phyloP scores from a whole-genome alignment of 371 early-diverging fungal genomes.

The Quaeritorhiza haematococci region DNA sequence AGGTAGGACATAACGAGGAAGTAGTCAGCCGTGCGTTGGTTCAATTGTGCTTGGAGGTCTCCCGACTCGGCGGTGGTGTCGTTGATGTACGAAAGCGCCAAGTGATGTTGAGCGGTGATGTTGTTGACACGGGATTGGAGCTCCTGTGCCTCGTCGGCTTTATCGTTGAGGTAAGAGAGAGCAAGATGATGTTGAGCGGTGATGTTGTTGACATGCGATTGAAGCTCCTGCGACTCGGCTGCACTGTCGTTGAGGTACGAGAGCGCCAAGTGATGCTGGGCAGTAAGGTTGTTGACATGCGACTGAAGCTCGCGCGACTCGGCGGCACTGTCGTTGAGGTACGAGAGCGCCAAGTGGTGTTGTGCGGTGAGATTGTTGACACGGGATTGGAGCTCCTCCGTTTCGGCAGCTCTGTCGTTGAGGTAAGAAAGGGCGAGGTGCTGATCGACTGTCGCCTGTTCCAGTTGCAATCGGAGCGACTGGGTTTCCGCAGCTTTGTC shows the following conservation, averaged over 20 bases:
- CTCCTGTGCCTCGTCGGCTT: neutral
- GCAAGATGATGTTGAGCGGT: conserved; percentile 9
- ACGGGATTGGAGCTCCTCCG: neutral
- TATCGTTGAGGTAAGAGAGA: conserved; percentile 6
- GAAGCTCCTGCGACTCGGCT: too few relatives aligned
- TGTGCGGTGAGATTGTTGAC: neutral
- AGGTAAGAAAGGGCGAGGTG: neutral
- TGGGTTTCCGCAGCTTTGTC: too few relatives aligned
- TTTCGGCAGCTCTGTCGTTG: neutral
- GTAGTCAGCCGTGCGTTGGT: too few relatives aligned
- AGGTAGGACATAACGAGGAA: too few relatives aligned
- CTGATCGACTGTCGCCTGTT: neutral
- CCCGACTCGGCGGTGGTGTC: neutral
- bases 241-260: too few relatives aligned
- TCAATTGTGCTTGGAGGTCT: neutral
- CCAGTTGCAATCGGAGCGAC: neutral
- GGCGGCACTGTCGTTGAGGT: too few relatives aligned
- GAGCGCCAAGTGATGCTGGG: neutral
- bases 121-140: neutral
- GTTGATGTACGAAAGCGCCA: neutral
- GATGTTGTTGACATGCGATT: too few relatives aligned
- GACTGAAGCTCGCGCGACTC: neutral
- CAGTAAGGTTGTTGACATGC: neutral
- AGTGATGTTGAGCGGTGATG: neutral
- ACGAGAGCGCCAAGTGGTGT: neutral